Evolutionary conservation across 345 rosid species (phyloP).

Genomic region (Hevea brasiliensis): DNA sequence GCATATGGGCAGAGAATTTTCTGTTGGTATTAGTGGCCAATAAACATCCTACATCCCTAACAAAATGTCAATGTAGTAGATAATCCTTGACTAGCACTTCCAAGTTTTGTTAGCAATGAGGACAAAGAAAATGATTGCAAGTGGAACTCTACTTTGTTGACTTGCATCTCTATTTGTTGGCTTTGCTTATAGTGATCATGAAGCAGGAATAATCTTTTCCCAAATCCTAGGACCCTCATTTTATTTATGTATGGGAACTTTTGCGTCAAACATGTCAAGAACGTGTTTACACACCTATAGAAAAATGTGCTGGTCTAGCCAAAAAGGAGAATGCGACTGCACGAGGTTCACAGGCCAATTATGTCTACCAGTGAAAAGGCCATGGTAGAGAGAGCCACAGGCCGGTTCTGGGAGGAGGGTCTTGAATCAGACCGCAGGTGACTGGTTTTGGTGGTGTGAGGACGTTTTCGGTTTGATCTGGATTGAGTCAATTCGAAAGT

Average conservation of each 20-base stretch:
- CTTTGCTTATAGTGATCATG: constrained; percentile 11
- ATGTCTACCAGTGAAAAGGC: constrained; percentile 5
- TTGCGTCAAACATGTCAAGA: not conserved
- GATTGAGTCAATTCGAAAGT: too few species aligned
- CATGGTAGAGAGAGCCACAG: not conserved
- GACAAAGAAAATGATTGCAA: constrained; percentile 40
- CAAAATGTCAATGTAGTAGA: constrained; percentile 35
- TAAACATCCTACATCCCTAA: constrained; percentile 16
- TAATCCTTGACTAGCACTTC: constrained; percentile 31
- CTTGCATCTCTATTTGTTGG: constrained; percentile 27
- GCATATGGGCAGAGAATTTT: not conserved
- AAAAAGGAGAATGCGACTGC: too few species aligned
- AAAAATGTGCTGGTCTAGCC: not conserved
- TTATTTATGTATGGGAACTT: not conserved
- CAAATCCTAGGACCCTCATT: not conserved
- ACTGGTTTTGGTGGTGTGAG: too few species aligned
- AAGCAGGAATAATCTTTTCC: constrained; percentile 16
- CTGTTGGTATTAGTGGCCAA: not conserved
- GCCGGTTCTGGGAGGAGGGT: too few species aligned
- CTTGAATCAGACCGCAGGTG: too few species aligned
- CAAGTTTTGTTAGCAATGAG: constrained; percentile 24
- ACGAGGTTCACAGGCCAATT: too few species aligned
- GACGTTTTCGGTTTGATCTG: too few species aligned
- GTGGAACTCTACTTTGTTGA: constrained; percentile 34
- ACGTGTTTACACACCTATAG: not conserved